Evolutionary conservation across 148 eudicot genomes (phyloP).

Genomic region (Dysphania ambrosioides): DNA sequence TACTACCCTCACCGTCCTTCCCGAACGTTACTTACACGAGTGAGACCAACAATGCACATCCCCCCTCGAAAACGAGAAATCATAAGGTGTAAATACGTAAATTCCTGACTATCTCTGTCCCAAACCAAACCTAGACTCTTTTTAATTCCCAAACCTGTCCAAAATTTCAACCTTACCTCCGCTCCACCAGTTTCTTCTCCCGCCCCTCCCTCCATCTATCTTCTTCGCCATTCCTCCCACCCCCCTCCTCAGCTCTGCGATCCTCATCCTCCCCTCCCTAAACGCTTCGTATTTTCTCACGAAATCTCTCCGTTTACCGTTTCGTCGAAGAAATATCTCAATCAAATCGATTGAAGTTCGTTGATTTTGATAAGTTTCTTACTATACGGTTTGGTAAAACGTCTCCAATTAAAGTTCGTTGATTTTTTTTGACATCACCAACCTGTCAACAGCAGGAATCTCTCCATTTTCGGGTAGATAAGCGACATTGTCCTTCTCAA

Average conservation of each 20-base stretch:
- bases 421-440: not conserved
- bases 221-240: not conserved
- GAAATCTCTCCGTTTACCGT: too few relatives aligned
- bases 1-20: conserved; percentile 24
- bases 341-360: not conserved
- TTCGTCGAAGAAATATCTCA: too few relatives aligned
- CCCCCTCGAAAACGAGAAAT: not conserved
- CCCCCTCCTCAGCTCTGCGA: conserved; percentile 11
- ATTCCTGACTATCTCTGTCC: too few relatives aligned
- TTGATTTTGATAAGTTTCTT: not conserved
- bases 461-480: not conserved
- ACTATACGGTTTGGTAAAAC: not conserved
- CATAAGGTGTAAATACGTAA: conserved; percentile 15
- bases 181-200: not conserved
- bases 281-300: too few relatives aligned
- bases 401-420: conserved; percentile 1
- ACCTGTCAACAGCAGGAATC: not conserved
- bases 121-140: conserved; percentile 19
- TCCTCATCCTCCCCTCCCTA: not conserved
- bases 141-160: not conserved
- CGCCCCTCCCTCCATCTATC: not conserved
- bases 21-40: conserved; percentile 24
- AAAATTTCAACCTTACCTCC: not conserved
- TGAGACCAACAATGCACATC: not conserved
- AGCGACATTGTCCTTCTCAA: not conserved